Conservation (phyloP, 176 grass and related monocot species). For the Oryza longistaminata region DNA sequence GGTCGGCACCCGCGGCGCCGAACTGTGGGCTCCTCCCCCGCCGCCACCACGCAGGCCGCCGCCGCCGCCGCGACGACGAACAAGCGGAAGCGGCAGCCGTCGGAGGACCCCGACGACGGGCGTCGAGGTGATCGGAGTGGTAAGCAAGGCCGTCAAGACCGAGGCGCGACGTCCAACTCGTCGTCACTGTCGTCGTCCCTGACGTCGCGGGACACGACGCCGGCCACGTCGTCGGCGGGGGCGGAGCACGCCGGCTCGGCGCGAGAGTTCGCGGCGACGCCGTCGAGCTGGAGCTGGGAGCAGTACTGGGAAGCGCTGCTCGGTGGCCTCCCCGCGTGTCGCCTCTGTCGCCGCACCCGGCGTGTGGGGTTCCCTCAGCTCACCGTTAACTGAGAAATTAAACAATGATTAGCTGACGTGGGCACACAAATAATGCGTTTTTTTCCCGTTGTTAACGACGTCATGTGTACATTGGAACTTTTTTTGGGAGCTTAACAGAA, state of each 20-base stretch:
- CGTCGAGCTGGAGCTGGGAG: conserved; percentile 37
- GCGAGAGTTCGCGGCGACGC: conserved; percentile 17
- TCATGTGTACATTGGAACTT: neutral
- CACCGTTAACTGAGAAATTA: conserved; percentile 35
- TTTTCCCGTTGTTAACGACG: neutral
- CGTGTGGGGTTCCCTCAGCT: conserved; percentile 48
- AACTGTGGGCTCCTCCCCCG: conserved; percentile 2
- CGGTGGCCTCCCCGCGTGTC: conserved; percentile 47
- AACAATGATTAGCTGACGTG: neutral
- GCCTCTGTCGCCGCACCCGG: conserved; percentile 44
- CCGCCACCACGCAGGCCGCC: too few relatives aligned
- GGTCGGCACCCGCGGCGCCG: conserved; percentile 42
- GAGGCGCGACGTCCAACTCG: conserved; percentile 9
- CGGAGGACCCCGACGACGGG: conserved; percentile 14
- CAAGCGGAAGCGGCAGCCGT: conserved; percentile 36
- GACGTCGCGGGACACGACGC: conserved; percentile 13
- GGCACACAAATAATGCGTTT: neutral
- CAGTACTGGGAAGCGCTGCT: conserved; percentile 44
- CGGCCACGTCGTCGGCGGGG: conserved; percentile 25
- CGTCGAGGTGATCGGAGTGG: conserved; percentile 30
- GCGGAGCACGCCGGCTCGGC: neutral
- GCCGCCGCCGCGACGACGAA: neutral
- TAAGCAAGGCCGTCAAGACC: conserved; percentile 29
- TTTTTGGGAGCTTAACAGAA: neutral
- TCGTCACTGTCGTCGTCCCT: conserved; percentile 7